Conservation (phyloP, 2,329 filamentous ascomycete species). For the Aspergillus sp. region DNA sequence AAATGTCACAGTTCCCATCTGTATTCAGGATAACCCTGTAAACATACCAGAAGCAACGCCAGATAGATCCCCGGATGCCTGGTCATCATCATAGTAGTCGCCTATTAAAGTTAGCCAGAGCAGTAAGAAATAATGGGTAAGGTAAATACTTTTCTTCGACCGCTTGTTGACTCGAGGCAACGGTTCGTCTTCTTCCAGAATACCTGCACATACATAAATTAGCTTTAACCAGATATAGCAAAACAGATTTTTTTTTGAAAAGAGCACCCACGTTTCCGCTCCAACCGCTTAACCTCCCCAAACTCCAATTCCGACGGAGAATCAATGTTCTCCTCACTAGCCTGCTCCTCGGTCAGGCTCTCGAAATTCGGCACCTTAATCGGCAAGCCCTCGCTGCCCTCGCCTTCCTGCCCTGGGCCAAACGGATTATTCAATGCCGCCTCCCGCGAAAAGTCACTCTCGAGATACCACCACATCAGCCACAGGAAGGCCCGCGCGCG, state of each 20-base stretch:
- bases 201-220: slow-evolving; percentile 22
- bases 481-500: slow-evolving; percentile 85
- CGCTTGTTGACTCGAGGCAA: slow-evolving; percentile 38
- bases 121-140: slow-evolving; percentile 1
- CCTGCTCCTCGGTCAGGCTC: slow-evolving; percentile 42
- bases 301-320: slow-evolving; percentile 42
- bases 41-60: slow-evolving; percentile 2
- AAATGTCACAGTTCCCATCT: too few species aligned
- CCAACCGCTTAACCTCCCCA: slow-evolving; percentile 41
- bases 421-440: slow-evolving; percentile 88
- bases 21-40: not conserved
- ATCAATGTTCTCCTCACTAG: slow-evolving; percentile 44
- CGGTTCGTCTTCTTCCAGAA: slow-evolving; percentile 42
- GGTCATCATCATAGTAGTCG: slow-evolving; percentile 29
- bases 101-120: slow-evolving; percentile 7
- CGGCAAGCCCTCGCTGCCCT: slow-evolving; percentile 36
- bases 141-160: slow-evolving; percentile 32
- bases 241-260: not conserved
- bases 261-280: slow-evolving; percentile 36
- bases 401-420: slow-evolving; percentile 47
- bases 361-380: slow-evolving; percentile 42
- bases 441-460: slow-evolving; percentile 86
- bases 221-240: slow-evolving; percentile 2
- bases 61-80: slow-evolving; percentile 22
- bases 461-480: slow-evolving; percentile 99